Percentiles rank a stretch among this genome's conserved stretches.
phyloP scores from a whole-genome alignment of 2,329 filamentous ascomycete species.

The Colletotrichum scovillei region DNA sequence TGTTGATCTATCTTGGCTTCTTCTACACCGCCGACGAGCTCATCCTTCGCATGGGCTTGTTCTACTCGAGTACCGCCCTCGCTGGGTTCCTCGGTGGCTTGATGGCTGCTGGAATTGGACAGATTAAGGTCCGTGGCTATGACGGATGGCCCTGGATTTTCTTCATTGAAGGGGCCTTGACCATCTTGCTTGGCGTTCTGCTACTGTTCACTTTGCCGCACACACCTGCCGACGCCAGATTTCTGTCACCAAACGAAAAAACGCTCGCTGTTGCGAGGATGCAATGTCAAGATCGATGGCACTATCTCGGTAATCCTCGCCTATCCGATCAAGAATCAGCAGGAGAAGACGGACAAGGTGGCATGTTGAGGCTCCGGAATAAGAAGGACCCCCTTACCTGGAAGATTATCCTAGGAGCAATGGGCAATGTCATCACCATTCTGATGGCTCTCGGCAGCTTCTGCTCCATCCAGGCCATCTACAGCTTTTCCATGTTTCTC shows the following conservation, averaged over 20 bases:
- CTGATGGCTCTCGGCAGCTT: conserved; percentile 39
- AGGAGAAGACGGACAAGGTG: too few species aligned
- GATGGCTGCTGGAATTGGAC: conserved; percentile 24
- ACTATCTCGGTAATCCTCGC: not conserved
- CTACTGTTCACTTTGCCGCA: conserved; percentile 19
- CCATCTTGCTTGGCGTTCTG: conserved; percentile 16
- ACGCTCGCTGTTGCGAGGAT: conserved; percentile 12
- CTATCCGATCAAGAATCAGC: not conserved
- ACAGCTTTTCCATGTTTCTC: conserved; percentile 40
- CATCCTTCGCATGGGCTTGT: conserved; percentile 39
- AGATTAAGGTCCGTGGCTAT: conserved; percentile 16
- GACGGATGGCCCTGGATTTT: conserved; percentile 38
- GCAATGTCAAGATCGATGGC: conserved; percentile 19
- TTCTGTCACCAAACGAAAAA: conserved; percentile 11
- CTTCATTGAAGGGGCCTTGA: conserved; percentile 35
- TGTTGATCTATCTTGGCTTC: conserved; percentile 41
- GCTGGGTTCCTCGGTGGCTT: conserved; percentile 34
- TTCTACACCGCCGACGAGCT: conserved; percentile 41
- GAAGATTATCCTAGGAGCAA: conserved; percentile 24
- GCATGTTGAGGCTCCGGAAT: not conserved
- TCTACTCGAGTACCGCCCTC: conserved; percentile 38
- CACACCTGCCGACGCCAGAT: conserved; percentile 29
- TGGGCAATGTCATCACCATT: conserved; percentile 38
- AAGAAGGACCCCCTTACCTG: conserved; percentile 11
- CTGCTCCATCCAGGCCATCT: conserved; percentile 38